Conservation (phyloP, 2,329 filamentous ascomycete genomes). For the Colletotrichum sublineola region DNA sequence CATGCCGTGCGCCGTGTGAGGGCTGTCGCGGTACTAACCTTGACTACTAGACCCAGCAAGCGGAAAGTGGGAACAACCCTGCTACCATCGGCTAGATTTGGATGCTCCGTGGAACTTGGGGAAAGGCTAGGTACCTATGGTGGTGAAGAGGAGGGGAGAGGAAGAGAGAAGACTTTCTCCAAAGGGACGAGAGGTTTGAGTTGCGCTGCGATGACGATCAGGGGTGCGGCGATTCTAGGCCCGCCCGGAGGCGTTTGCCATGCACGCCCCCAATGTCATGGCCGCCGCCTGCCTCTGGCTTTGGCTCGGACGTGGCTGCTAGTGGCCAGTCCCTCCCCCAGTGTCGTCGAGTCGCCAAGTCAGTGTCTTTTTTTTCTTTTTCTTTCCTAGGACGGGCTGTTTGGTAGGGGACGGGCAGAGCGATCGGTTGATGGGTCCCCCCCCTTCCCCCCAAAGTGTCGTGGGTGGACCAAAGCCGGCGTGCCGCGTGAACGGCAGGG, state of each 20-base stretch:
- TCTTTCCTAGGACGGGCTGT: background rate
- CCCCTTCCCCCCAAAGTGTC: constrained; percentile 17
- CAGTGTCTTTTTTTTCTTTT: background rate
- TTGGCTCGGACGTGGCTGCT: background rate
- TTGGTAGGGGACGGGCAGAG: background rate
- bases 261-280: constrained; percentile 38
- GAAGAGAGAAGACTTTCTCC: background rate
- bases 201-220: background rate
- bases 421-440: constrained; percentile 24
- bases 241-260: constrained; percentile 34
- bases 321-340: constrained; percentile 15
- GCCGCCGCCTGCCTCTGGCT: constrained; percentile 3
- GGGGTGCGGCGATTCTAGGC: constrained; percentile 32
- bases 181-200: background rate
- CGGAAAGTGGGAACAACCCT: constrained; percentile 11
- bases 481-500: constrained; percentile 36
- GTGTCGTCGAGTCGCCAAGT: constrained; percentile 15
- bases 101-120: constrained; percentile 14
- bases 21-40: constrained; percentile 24
- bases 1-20: constrained; percentile 5
- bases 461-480: constrained; percentile 35
- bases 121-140: background rate
- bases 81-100: constrained; percentile 23
- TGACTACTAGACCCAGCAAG: background rate
- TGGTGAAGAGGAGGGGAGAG: background rate